Evolutionary conservation across 2,329 filamentous ascomycete species (phyloP), one percentile per base, ranked within the genome.

Genomic region (Clonostachys rosea): DNA sequence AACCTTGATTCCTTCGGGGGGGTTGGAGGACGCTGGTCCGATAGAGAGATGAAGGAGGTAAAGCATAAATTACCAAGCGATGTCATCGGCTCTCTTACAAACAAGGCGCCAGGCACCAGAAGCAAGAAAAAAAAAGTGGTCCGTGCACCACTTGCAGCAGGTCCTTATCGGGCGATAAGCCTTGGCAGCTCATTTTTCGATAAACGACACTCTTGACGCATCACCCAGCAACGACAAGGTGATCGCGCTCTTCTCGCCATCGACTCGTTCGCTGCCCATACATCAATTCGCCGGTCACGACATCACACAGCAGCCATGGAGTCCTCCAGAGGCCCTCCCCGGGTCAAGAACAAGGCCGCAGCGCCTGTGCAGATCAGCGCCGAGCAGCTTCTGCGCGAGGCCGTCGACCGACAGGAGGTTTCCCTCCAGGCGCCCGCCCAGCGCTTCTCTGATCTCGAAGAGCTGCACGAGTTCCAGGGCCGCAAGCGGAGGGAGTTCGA

Each of bases 341-440:
- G 91, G 80, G 94, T 99, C 76, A 97, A 97, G 71, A 97, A 99
- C 78, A 99, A 99, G 86, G 90, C 89, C 55, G 81, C 94, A 2
- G 92, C 92, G 71, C 89, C 87, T 39, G 76, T 88, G 49, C 86
- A 97, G 72, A 96, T 99, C 65, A 95, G 89, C 55, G 94, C 94
- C 56, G 94, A 99, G 70, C 94, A 99, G 74, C 86, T 99, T 53
- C 84, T 99, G 40, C 88, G 94, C 57, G 94, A 99, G 75, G 94
- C 94, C 54, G 94, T 97, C 54, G 94, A 99, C 70, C 84, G 94
- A 51, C 94, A 97, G 71, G 94, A 99, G 70, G 84, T 86, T 34
- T 82, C 83, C 39, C 74, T 97, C 46, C 87, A 96, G 67, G 89
- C 90, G 44, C 94, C 94, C 2, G 96, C 91, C 14, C 91, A 96